These are phyloP conservation scores for Wickerhamomyces strasburgensis DNA, from an alignment of 805 yeast species.

Conservation along the genomic window DNA sequence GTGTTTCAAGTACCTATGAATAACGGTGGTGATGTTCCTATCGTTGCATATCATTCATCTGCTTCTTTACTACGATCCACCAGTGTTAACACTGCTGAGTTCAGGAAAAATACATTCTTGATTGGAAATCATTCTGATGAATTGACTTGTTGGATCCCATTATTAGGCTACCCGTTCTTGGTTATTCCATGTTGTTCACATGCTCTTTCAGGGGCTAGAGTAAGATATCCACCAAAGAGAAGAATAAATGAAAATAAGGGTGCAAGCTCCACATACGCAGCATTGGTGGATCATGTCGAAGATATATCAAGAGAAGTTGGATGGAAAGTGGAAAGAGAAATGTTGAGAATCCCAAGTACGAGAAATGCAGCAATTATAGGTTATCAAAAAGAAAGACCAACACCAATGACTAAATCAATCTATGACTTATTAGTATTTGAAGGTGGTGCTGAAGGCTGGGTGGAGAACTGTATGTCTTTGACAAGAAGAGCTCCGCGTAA, in stretches of 20 bases:
- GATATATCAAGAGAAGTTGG: conserved; percentile 63
- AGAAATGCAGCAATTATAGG: conserved; percentile 90
- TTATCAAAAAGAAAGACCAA: conserved; percentile 34
- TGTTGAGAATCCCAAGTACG: conserved; percentile 90
- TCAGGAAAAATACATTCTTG: conserved; percentile 67
- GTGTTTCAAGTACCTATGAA: conserved; percentile 42
- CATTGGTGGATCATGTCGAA: conserved; percentile 81
- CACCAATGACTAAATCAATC: conserved; percentile 30
- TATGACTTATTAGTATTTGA: conserved; percentile 64
- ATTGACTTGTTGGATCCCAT: conserved; percentile 91
- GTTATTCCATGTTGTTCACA: conserved; percentile 97
- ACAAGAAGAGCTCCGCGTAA: conserved; percentile 67
- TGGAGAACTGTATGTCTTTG: conserved; percentile 69
- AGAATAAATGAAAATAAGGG: conserved; percentile 21
- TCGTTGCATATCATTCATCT: conserved; percentile 45
- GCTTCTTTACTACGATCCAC: conserved; percentile 43
- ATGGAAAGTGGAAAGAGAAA: conserved; percentile 81
- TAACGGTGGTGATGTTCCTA: conserved; percentile 33
- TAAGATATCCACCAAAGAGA: conserved; percentile 52
- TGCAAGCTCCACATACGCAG: conserved; percentile 68
- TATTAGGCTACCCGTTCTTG: conserved; percentile 79
- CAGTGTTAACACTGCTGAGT: conserved; percentile 58
- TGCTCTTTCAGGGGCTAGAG: conserved; percentile 69
- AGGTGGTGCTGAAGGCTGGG: conserved; percentile 93
- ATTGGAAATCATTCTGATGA: conserved; percentile 97